Percentiles rank a stretch among this genome's conserved stretches.
phyloP scores from a whole-genome alignment of 345 rosid species.

The Toxicodendron radicans region DNA sequence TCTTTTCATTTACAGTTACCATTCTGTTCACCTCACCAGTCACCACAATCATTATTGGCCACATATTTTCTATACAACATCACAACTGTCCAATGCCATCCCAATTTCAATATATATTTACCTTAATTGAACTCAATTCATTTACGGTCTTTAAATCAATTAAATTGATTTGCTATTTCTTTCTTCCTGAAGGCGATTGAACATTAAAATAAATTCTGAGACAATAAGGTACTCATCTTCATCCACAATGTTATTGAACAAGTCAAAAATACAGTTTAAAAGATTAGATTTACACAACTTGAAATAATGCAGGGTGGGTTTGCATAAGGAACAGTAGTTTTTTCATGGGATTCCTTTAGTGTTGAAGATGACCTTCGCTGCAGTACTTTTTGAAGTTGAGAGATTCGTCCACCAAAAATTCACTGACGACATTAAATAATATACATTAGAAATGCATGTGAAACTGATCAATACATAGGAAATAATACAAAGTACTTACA shows the following conservation, averaged over 20 bases:
- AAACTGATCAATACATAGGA: too few relatives aligned
- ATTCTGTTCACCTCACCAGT: not conserved
- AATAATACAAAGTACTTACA: conserved; percentile 41
- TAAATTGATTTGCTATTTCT: not conserved
- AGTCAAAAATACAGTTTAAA: not conserved
- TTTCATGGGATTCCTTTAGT: conserved; percentile 24
- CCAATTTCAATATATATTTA: too few relatives aligned
- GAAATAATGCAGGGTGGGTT: not conserved
- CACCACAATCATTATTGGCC: too few relatives aligned
- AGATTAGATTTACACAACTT: conserved; percentile 6
- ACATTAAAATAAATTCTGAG: conserved; percentile 4
- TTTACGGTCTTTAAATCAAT: not conserved
- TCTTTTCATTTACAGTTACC: not conserved
- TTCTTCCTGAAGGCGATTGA: not conserved
- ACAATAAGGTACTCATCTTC: not conserved
- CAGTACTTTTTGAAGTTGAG: conserved; percentile 77
- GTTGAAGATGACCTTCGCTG: conserved; percentile 65
- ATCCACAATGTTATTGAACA: not conserved
- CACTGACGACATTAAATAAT: conserved; percentile 39
- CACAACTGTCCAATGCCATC: too few relatives aligned
- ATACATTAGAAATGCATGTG: not conserved
- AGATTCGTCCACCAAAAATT: conserved; percentile 69
- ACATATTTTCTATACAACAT: too few relatives aligned
- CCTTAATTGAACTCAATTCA: too few relatives aligned
- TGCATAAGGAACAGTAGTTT: not conserved